phyloP scores from a whole-genome alignment of 106 monocot genomes.

The Acanthochlamys bracteata region DNA sequence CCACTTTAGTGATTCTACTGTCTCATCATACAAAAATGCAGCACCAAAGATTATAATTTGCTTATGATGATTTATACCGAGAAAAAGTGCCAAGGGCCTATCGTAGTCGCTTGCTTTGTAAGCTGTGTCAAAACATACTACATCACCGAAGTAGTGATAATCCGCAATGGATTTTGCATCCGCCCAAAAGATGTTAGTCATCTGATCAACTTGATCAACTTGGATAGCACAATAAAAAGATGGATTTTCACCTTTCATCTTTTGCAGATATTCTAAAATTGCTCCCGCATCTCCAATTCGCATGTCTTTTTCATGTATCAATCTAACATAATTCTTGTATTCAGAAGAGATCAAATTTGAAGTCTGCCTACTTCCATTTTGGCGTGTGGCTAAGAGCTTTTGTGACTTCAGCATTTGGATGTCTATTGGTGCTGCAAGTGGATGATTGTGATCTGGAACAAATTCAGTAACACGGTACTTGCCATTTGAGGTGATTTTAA shows the following conservation, averaged over 20 bases:
- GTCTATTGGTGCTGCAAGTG: constrained; percentile 54
- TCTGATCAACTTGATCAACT: constrained; percentile 61
- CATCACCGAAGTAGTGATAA: constrained; percentile 69
- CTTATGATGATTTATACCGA: constrained; percentile 61
- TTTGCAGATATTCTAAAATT: constrained; percentile 51
- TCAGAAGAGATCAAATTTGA: constrained; percentile 36
- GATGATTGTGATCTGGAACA: constrained; percentile 55
- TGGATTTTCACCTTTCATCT: constrained; percentile 64
- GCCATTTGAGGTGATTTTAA: constrained; percentile 34
- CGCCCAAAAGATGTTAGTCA: constrained; percentile 65
- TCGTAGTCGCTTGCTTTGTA: constrained; percentile 38
- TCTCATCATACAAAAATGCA: constrained; percentile 56
- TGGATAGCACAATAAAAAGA: constrained; percentile 67
- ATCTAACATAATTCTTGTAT: constrained; percentile 56
- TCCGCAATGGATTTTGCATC: constrained; percentile 54
- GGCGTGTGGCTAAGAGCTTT: constrained; percentile 28
- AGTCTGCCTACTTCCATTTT: constrained; percentile 24
- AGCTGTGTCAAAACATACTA: constrained; percentile 54
- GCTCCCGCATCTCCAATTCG: constrained; percentile 39
- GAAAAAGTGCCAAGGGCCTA: constrained; percentile 48
- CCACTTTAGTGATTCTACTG: constrained; percentile 55
- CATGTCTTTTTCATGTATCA: constrained; percentile 38
- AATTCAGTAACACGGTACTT: constrained; percentile 62
- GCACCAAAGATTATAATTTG: constrained; percentile 57
- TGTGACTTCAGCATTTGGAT: constrained; percentile 50